Evolutionary conservation across 2,329 filamentous ascomycete genomes (phyloP).

Genomic region (Atkinsonella texensis): DNA sequence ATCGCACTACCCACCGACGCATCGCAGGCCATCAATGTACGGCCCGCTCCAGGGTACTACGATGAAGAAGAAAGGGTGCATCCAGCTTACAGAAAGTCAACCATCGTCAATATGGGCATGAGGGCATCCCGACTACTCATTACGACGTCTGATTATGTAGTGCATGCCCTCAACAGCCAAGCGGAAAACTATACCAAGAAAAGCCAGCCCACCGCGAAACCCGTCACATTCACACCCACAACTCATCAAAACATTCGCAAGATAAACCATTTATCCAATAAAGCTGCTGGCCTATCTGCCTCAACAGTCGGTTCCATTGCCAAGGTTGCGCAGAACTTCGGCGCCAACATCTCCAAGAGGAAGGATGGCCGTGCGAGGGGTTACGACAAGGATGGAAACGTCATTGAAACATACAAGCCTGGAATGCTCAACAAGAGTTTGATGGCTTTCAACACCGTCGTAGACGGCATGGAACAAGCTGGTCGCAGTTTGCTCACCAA

Average conservation of each 20-base stretch:
- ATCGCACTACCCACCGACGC: slow-evolving; percentile 61
- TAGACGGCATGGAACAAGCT: slow-evolving; percentile 84
- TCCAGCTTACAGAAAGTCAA: slow-evolving; percentile 82
- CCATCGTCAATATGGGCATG: slow-evolving; percentile 74
- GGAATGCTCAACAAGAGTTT: slow-evolving; percentile 89
- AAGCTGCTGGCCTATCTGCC: slow-evolving; percentile 67
- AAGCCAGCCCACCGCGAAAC: slow-evolving; percentile 64
- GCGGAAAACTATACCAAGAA: slow-evolving; percentile 73
- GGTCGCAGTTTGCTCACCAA: slow-evolving; percentile 66
- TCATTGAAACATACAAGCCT: slow-evolving; percentile 61
- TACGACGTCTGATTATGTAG: slow-evolving; percentile 69
- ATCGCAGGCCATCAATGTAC: slow-evolving; percentile 50
- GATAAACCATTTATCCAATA: slow-evolving; percentile 74
- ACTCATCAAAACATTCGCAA: slow-evolving; percentile 79
- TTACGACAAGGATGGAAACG: slow-evolving; percentile 58
- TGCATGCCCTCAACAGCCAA: slow-evolving; percentile 63
- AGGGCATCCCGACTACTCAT: slow-evolving; percentile 86
- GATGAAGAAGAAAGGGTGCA: slow-evolving; percentile 45
- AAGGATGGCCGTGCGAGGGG: slow-evolving; percentile 44
- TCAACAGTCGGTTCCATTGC: slow-evolving; percentile 79
- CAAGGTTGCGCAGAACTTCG: slow-evolving; percentile 80
- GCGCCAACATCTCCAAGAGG: slow-evolving; percentile 52
- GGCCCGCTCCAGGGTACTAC: slow-evolving; percentile 53
- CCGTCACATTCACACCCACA: slow-evolving; percentile 75
- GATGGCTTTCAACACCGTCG: slow-evolving; percentile 91